Base-by-base conservation (phyloP, 2,329 filamentous ascomycete genomes). In the Neofusicoccum laricinum region DNA sequence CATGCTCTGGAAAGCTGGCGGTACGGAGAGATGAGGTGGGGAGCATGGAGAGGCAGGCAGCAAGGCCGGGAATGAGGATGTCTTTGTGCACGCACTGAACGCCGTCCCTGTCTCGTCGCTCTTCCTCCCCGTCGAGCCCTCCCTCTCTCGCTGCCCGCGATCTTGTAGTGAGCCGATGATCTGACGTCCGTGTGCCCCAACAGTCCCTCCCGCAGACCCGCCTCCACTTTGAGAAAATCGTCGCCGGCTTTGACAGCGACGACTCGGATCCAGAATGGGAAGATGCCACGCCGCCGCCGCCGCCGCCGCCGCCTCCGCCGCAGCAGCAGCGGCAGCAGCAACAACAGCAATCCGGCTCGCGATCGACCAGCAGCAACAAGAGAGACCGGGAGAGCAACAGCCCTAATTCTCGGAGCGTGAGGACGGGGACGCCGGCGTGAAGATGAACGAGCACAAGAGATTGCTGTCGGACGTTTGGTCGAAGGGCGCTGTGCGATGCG, bases 181-280 rank as follows among this genome's bases (percentile, higher is more conserved):
- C 49, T 58, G 43, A 57, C 32, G 2, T 14, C n/a, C 8, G 15
- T 5, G 12, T 6, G 2, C 11, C 38, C 15, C 2, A 41, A 70
- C 71, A 77, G 75, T 67, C 66, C 72, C 21, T 67, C 64, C 68
- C 70, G 15, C 69, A 70, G 65, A 77, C 74, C 4, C 69, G 76
- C 12, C 66, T 69, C 12, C 68, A 72, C 36, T 77, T 73, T 58
- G 67, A 70, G 17, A 72, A 73, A 36, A 63, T 77, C 2, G 64
- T 78, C 59, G 65, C 70, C 19, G 76, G 76, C 5, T 55, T 68
- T 62, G 67, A 66, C 5, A 48, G 58, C 49, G 65, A 66, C 49
- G 30, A 48, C 36, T 41, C 57, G 17, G 58, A 66, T 11, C 38
- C 50, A 25, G 66, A 66, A 40, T 61, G 62, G 63, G 50, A 65